Evolutionary conservation across 2,329 filamentous ascomycete genomes (phyloP), one percentile per base, ranked within the genome.

Genomic region (Talaromyces albobiverticillius): DNA sequence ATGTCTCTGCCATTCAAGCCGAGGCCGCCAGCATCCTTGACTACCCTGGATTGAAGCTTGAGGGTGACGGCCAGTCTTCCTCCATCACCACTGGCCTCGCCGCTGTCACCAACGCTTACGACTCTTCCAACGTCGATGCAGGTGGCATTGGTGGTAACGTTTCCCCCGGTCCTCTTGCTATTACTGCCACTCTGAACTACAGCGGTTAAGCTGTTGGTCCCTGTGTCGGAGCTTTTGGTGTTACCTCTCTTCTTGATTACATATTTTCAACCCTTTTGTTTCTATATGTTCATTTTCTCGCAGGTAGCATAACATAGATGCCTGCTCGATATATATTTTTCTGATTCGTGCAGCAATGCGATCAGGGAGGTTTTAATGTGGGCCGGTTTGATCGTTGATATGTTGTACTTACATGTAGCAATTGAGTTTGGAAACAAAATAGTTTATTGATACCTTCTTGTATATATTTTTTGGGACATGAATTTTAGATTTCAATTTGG

Each of bases 1-100:
- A 74, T 47, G 71, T 73, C n/a, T 74, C 71, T 45, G 65, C 63
- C 53, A 74, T 74, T 55, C 61, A 66, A 52, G 69, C 68, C 26
- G 55, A 71, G 61, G 48, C 56, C 22, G 60, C 64, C 54, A 52
- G 56, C 14, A 14, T 61, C 32, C 59, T 72, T 46, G 63, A 70
- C 60, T 52, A 26, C 51, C 55, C 46, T 31, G 71, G 71, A 48
- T 71, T 74, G 69, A 61, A 62, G 54, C 71, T 74, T 50, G 72
- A 68, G 55, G 58, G 62, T 50, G 62, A 64, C 59, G 16, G 34
- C 20, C 61, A 61, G 31, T 46, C 70, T 64, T 73, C 70, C 11
- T 54, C 51, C 57, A 70, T 72, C 54, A 57, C 56, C 57, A 54
- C 59, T 9, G 53, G 57, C 34, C 60, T 65, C 14, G 45, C 29